Percentiles rank a stretch among this genome's conserved stretches.
Evolutionary conservation across 2,329 filamentous ascomycete species (phyloP).

Genomic region (Intubia oerlemansii): DNA sequence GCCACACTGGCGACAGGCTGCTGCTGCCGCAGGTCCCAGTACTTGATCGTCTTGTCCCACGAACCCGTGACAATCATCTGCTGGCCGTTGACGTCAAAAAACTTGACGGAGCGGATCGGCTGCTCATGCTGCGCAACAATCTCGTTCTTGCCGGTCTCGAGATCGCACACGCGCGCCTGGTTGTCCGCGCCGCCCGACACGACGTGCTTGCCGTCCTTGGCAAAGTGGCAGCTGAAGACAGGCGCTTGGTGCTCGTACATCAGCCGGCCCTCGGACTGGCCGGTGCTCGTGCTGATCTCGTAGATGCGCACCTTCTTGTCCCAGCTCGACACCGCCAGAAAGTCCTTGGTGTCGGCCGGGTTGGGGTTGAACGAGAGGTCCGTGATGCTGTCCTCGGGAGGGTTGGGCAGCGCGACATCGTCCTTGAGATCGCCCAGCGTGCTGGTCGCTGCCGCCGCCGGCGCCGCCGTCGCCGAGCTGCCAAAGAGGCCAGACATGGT

Average conservation of each 20-base stretch:
- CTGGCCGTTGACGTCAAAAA: constrained; percentile 51
- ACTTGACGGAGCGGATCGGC: constrained; percentile 57
- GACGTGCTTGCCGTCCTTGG: constrained; percentile 84
- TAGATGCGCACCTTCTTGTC: constrained; percentile 97
- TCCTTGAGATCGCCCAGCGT: constrained; percentile 81
- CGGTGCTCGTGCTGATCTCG: constrained; percentile 51
- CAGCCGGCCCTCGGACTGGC: constrained; percentile 67
- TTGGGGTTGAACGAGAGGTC: constrained; percentile 51
- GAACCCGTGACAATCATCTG: constrained; percentile 78
- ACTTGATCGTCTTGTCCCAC: constrained; percentile 81
- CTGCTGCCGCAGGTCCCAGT: constrained; percentile 58
- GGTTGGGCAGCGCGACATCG: constrained; percentile 58
- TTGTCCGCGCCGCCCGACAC: constrained; percentile 83
- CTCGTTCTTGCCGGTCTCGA: constrained; percentile 41
- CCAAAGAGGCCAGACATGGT: constrained; percentile 33
- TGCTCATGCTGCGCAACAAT: constrained; percentile 73
- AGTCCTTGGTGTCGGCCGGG: constrained; percentile 36
- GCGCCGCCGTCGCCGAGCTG: constrained; percentile 10
- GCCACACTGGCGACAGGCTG: constrained; percentile 42
- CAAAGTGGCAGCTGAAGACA: constrained; percentile 71
- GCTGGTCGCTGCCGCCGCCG: constrained; percentile 32
- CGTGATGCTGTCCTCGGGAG: constrained; percentile 77
- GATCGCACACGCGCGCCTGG: constrained; percentile 69
- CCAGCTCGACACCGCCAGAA: constrained; percentile 83
- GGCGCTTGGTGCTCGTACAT: constrained; percentile 71